Conservation (phyloP, 345 rosid genomes). For the Rhodamnia argentea region DNA sequence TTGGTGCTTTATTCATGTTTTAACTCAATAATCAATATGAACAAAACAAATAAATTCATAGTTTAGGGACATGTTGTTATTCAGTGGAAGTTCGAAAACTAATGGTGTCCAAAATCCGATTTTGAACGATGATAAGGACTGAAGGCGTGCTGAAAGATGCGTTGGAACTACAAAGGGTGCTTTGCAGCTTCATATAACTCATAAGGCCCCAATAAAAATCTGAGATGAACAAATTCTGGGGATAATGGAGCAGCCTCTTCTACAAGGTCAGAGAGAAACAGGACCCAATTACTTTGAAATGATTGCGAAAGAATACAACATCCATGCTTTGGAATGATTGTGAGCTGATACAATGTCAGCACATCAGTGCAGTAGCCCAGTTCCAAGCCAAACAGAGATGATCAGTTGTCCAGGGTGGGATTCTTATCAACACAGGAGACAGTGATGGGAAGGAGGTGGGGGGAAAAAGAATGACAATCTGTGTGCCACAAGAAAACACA, state of each 20-base stretch:
- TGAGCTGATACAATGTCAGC: background rate
- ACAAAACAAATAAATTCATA: background rate
- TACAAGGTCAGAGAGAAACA: background rate
- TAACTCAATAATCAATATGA: background rate
- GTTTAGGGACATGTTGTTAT: background rate
- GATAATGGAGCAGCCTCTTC: background rate
- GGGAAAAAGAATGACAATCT: conserved; percentile 5
- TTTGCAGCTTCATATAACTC: background rate
- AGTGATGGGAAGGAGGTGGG: conserved; percentile 8
- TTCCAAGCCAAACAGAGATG: background rate
- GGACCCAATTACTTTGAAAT: background rate
- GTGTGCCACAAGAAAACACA: background rate
- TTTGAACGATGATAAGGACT: background rate
- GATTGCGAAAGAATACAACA: background rate
- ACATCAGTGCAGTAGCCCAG: background rate
- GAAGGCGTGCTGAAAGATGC: background rate
- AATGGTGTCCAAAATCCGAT: background rate
- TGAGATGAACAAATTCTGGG: background rate
- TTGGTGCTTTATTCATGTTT: background rate
- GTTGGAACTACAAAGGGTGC: background rate
- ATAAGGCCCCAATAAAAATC: background rate
- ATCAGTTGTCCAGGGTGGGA: conserved; percentile 18
- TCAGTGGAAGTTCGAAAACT: background rate
- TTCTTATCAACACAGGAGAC: conserved; percentile 36
- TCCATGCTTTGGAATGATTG: background rate